Evolutionary conservation across 371 early-diverging fungal genomes (phyloP), one percentile per base, ranked within the genome.

Genomic region (Phascolomyces articulosus): DNA sequence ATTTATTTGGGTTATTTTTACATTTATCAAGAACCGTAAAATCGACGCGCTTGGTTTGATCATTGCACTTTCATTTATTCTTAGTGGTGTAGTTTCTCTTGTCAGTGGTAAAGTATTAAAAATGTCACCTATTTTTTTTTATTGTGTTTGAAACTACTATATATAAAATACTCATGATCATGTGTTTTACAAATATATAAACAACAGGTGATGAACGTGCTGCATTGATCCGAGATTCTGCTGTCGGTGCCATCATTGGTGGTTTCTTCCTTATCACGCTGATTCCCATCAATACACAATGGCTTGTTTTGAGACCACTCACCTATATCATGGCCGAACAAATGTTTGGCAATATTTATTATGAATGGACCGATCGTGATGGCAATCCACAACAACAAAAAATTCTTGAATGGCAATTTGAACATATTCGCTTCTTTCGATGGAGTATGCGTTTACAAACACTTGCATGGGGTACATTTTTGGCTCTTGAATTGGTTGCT

Each of bases 191-290:
- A 6, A 2, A 8, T 16, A 47, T 1, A 47, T 13, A 47, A 13
- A n/a, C 8, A 47, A 47, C 16, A 47, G 47, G 47, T n/a, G 47
- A 47, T 20, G 47, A 47, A 47, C 47, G 47, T 47, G 47, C 34
- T 34, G 34, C 34, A 7, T 57, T 82, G 29, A 66, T 85, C 20
- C 75, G 83, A 41, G 83, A 85, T 56, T 81, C 82, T 4, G 64
- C 76, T 23, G 71, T 73, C 2, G 79, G 78, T 1, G 71, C 69
- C 9, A 51, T 81, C 6, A 64, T 81, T 29, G 79, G 80, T 60
- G 4, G 69, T 9, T 66, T 79, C 67, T 85, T 85, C 63, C 61
- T 82, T 11, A 27, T 74, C n/a, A 77, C 83, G 2, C 55, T 85
- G 9, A 66, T 81, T 11, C 85, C 85, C 11, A 31, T 82, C 54